phyloP scores from a whole-genome alignment of 495 filamentous ascomycete species.

The Penicillium angulare region DNA sequence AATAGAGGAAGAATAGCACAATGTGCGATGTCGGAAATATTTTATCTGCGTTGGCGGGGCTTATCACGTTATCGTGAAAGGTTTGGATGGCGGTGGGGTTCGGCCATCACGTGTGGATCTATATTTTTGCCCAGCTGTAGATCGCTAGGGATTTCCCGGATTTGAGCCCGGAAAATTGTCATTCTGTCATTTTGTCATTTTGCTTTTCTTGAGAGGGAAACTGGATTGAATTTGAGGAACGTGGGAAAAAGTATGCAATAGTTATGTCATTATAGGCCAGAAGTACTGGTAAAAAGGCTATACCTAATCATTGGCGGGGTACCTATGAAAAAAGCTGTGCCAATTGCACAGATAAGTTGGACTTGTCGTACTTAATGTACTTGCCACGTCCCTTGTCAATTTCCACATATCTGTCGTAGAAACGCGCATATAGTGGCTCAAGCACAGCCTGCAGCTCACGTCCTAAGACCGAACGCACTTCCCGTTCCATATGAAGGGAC shows the following conservation, averaged over 20 bases:
- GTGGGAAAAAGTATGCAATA: not conserved
- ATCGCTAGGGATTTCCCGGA: too few relatives aligned
- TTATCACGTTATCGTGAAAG: conserved; percentile 8
- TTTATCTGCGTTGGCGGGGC: conserved; percentile 3
- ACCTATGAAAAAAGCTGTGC: conserved; percentile 33
- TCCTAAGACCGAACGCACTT: conserved; percentile 74
- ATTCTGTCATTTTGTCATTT: too few relatives aligned
- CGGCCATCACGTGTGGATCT: not conserved
- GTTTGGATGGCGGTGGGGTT: conserved; percentile 1
- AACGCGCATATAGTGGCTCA: conserved; percentile 90
- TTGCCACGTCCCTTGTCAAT: conserved; percentile 95
- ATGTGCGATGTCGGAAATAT: conserved; percentile 1
- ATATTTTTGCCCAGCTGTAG: not conserved
- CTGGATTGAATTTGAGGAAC: not conserved
- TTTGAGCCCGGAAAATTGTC: too few relatives aligned
- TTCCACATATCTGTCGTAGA: conserved; percentile 97
- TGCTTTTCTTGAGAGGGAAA: too few relatives aligned
- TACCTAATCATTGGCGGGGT: not conserved
- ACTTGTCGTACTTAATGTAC: conserved; percentile 96
- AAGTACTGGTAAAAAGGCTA: not conserved
- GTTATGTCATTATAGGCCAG: conserved; percentile 12
- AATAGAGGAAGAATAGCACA: not conserved
- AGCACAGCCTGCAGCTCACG: conserved; percentile 85
- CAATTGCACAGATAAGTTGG: conserved; percentile 47
- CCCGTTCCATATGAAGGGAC: conserved; percentile 76